Percentiles rank a stretch among this genome's conserved stretches.
These are phyloP conservation scores for Cladosporium halotolerans DNA, from an alignment of 2,329 filamentous ascomycete genomes.

Conservation along the genomic window DNA sequence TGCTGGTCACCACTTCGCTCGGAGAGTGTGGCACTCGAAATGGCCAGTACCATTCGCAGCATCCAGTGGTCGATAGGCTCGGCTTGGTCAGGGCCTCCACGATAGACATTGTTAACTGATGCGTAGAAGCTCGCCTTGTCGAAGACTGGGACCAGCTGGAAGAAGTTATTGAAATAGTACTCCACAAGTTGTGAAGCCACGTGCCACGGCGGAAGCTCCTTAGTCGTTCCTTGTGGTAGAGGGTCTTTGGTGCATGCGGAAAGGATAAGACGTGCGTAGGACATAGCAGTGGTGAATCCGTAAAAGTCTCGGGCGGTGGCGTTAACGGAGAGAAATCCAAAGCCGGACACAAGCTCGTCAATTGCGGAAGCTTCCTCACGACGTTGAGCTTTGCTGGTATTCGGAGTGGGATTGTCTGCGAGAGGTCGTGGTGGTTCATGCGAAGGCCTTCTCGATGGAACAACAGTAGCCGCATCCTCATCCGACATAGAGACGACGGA, in stretches of 20 bases:
- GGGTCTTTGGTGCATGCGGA: conserved; percentile 72
- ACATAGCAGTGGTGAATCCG: conserved; percentile 80
- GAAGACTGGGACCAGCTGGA: conserved; percentile 74
- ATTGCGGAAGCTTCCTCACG: conserved; percentile 74
- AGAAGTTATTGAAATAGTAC: conserved; percentile 79
- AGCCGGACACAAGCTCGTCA: conserved; percentile 78
- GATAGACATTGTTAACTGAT: conserved; percentile 76
- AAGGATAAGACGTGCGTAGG: conserved; percentile 80
- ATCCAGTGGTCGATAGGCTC: conserved; percentile 72
- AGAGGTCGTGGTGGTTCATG: conserved; percentile 1
- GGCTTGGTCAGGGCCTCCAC: conserved; percentile 57
- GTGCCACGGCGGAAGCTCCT: conserved; percentile 64
- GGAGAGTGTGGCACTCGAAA: conserved; percentile 69
- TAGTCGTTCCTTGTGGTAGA: conserved; percentile 54
- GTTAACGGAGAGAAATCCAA: conserved; percentile 91
- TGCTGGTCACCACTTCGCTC: conserved; percentile 58
- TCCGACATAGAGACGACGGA: conserved; percentile 63
- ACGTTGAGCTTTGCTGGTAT: conserved; percentile 36
- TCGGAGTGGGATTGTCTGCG: conserved; percentile 25
- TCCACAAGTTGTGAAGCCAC: conserved; percentile 65
- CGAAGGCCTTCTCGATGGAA: conserved; percentile 45
- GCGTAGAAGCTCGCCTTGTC: conserved; percentile 71
- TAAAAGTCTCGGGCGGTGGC: conserved; percentile 92
- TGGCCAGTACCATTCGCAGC: conserved; percentile 82
- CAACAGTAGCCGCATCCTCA: conserved; percentile 36